These are phyloP conservation scores for Acorus gramineus DNA, from an alignment of 106 monocot species.

Conservation along the genomic window DNA sequence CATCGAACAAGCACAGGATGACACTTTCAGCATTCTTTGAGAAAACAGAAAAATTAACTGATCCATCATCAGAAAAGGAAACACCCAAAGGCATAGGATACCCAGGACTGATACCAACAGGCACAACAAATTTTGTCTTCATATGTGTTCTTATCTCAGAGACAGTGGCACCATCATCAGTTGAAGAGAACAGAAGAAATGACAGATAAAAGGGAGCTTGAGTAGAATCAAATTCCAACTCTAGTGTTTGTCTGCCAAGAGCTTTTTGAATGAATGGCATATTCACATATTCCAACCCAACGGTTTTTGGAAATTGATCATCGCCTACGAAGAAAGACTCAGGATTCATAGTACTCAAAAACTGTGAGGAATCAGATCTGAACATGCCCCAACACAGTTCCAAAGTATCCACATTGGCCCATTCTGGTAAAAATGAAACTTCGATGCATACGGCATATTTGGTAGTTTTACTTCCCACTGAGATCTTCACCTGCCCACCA, in stretches of 20 bases:
- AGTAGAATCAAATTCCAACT: constrained; percentile 36
- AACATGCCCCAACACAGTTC: constrained; percentile 46
- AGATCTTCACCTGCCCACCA: constrained; percentile 48
- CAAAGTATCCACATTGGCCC: constrained; percentile 16
- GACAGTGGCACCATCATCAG: constrained; percentile 5
- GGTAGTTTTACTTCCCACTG: constrained; percentile 18
- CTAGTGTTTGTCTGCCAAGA: constrained; percentile 10
- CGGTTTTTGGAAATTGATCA: background rate
- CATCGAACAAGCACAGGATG: constrained; percentile 51
- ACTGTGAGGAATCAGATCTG: constrained; percentile 36
- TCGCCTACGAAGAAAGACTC: background rate
- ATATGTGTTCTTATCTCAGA: constrained; percentile 42
- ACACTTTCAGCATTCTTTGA: constrained; percentile 70
- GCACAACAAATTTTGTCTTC: constrained; percentile 62
- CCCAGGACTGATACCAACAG: constrained; percentile 58
- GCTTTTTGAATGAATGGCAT: constrained; percentile 19
- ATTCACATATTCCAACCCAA: constrained; percentile 4
- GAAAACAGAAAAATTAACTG: constrained; percentile 59
- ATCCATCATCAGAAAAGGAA: constrained; percentile 41
- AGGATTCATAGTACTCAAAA: constrained; percentile 11
- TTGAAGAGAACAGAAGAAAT: constrained; percentile 33
- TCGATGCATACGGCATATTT: constrained; percentile 43
- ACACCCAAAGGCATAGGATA: constrained; percentile 56
- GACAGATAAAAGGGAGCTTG: constrained; percentile 55
- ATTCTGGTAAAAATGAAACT: constrained; percentile 32